Conservation (phyloP, 257 asterid genomes). For the Scutellaria barbata region DNA sequence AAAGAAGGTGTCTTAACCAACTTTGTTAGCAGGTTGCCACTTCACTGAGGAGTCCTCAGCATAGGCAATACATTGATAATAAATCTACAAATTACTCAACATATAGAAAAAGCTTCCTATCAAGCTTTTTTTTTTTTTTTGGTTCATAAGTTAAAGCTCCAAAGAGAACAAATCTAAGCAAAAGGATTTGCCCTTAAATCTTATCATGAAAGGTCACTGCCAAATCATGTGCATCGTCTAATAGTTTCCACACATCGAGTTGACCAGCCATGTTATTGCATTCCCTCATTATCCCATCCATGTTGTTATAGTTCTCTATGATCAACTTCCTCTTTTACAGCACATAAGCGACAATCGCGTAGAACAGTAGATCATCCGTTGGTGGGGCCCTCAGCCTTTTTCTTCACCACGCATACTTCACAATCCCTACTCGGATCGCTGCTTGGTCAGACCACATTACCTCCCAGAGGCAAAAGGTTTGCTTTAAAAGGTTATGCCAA, state of each 20-base stretch:
- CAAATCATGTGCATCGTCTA: constrained; percentile 88
- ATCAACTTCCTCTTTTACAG: constrained; percentile 79
- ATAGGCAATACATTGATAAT: constrained; percentile 41
- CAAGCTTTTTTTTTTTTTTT: not conserved
- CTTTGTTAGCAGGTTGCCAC: constrained; percentile 48
- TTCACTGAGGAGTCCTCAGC: constrained; percentile 45
- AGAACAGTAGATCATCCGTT: constrained; percentile 76
- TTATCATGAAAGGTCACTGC: constrained; percentile 77
- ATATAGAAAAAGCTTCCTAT: constrained; percentile 14
- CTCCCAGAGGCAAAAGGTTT: constrained; percentile 91
- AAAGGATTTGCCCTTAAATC: constrained; percentile 44
- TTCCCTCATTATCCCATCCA: constrained; percentile 89
- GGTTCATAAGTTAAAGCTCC: too few species aligned
- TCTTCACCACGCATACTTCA: constrained; percentile 68
- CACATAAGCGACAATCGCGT: constrained; percentile 86
- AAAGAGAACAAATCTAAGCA: not conserved
- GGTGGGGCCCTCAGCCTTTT: constrained; percentile 81
- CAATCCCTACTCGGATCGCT: constrained; percentile 79
- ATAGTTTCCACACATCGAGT: constrained; percentile 82
- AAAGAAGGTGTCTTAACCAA: not conserved
- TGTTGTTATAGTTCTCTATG: constrained; percentile 76
- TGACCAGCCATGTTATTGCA: constrained; percentile 89
- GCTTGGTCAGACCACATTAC: constrained; percentile 99
- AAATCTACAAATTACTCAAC: constrained; percentile 27
- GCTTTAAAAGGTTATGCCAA: too few species aligned